phyloP scores from a whole-genome alignment of 225 moss, liverwort and hornwort genomes.

The Rhytidiadelphus loreus region DNA sequence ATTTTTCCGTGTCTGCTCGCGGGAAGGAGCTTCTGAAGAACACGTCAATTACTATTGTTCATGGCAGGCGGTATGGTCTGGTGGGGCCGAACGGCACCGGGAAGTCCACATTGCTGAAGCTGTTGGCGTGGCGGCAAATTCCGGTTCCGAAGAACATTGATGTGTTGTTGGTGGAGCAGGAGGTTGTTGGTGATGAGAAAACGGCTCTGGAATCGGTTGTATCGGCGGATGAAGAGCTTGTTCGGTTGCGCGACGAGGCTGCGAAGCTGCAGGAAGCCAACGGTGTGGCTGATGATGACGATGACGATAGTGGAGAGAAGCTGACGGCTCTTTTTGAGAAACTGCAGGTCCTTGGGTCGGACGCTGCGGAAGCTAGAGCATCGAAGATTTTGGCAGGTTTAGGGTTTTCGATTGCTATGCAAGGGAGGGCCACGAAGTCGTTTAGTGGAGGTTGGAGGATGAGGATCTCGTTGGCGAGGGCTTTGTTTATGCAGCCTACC shows the following conservation, averaged over 20 bases:
- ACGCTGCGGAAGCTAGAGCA: conserved; percentile 75
- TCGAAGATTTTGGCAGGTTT: conserved; percentile 90
- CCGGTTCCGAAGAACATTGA: conserved; percentile 95
- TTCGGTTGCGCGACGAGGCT: conserved; percentile 55
- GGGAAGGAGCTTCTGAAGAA: conserved; percentile 84
- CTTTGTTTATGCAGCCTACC: conserved; percentile 90
- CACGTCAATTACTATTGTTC: conserved; percentile 71
- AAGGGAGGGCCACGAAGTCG: conserved; percentile 71
- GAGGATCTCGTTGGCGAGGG: conserved; percentile 90
- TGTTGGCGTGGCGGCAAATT: conserved; percentile 92
- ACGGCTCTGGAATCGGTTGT: conserved; percentile 72
- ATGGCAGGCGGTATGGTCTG: conserved; percentile 81
- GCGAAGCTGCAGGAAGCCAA: conserved; percentile 47
- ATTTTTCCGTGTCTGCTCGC: conserved; percentile 82
- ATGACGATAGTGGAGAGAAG: conserved; percentile 44
- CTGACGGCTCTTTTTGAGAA: conserved; percentile 74
- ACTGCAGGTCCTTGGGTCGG: conserved; percentile 70
- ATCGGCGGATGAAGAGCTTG: conserved; percentile 77
- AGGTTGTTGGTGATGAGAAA: conserved; percentile 83
- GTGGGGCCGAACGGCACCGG: conserved; percentile 95
- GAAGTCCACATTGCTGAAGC: conserved; percentile 83
- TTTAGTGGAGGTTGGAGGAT: conserved; percentile 99
- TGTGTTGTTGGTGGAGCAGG: conserved; percentile 88
- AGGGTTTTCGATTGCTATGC: conserved; percentile 86
- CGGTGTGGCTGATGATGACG: conserved; percentile 14